Evolutionary conservation across 768 basidiomycete genomes (phyloP), one percentile per base, ranked within the genome.

Genomic region (Symmetrospora coprosmae): DNA sequence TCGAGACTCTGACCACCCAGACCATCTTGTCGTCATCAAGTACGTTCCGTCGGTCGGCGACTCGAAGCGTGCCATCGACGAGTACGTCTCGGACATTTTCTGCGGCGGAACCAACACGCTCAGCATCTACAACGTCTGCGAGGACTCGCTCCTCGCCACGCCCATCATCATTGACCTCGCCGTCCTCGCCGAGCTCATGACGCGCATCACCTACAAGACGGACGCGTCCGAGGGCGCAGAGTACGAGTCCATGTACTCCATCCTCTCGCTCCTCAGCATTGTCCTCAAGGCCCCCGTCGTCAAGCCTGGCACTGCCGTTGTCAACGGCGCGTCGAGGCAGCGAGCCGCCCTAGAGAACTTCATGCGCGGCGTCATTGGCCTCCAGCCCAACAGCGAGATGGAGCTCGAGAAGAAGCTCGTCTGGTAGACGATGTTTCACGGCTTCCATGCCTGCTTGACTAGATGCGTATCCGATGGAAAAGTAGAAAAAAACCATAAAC

Each of bases 51-150:
- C 90, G 25, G 90, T 92, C 30, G 91, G 92, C 37, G 94, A 97
- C 76, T 87, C 86, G 60, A 97, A 96, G 81, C 80, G 88, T 59
- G 94, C 91, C n/a, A 89, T 97, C 78, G 94, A 97, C 75, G 91
- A 96, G 77, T 97, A 96, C 75, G 89, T 90, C 74, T 91, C 87
- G 11, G 91, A 97, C 78, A 90, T 97, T 69, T 84, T 91, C 77
- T 92, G 91, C 71, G 91, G 91, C 66, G 91, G 91, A 28, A 78
- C 87, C 64, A 86, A 85, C 65, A 87, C 86, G 11, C 90, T 94
- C 78, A 73, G 71, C 67, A 71, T 75, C 59, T 94, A 92, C 81
- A 96, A 96, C 73, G 86, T 91, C 74, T 96, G 92, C 78, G 89
- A 92, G 83, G 92, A 97, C 73, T 94, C 91, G 13, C 78, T 97